A percentile compares a stretch with the other conserved stretches of the same genome.
These are phyloP conservation scores for Tolypocladium inflatum DNA, from an alignment of 2,329 filamentous ascomycete species.

Conservation along the genomic window DNA sequence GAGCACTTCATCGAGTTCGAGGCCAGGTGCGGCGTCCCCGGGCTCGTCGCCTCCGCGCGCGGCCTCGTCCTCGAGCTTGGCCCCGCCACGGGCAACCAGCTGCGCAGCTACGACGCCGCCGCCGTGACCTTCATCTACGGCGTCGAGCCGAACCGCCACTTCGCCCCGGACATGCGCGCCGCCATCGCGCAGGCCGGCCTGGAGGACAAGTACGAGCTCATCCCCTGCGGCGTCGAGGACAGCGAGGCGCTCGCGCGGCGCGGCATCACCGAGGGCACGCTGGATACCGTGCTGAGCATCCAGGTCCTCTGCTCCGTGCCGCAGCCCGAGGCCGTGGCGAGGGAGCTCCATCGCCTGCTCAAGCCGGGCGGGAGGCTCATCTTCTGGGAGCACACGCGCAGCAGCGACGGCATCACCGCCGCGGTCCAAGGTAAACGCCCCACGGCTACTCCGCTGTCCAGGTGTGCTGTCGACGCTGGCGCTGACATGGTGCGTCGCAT, in stretches of 20 bases:
- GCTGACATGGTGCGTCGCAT: constrained; percentile 1
- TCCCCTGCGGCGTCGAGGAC: constrained; percentile 29
- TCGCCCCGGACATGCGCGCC: constrained; percentile 17
- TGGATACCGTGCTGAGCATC: constrained; percentile 31
- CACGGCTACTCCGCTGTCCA: neutral
- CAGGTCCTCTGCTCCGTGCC: constrained; percentile 33
- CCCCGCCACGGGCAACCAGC: constrained; percentile 32
- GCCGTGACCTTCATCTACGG: constrained; percentile 25
- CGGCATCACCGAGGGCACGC: constrained; percentile 22
- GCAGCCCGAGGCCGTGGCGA: constrained; percentile 15
- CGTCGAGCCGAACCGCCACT: constrained; percentile 29
- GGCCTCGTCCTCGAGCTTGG: constrained; percentile 34
- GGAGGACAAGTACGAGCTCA: constrained; percentile 25
- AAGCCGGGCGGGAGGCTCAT: constrained; percentile 35
- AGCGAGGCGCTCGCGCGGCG: constrained; percentile 22
- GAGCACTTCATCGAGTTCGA: neutral
- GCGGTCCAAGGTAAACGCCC: constrained; percentile 15
- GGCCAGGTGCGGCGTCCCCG: neutral
- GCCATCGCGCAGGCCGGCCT: constrained; percentile 18
- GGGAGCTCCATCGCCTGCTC: constrained; percentile 27
- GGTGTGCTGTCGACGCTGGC: constrained; percentile 2
- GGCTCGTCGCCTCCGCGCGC: neutral
- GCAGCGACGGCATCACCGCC: constrained; percentile 15
- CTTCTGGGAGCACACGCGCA: constrained; percentile 33
- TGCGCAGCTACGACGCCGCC: constrained; percentile 23